These are phyloP conservation scores for Saturnispora saitoi DNA, from an alignment of 805 yeast species.

Conservation along the genomic window DNA sequence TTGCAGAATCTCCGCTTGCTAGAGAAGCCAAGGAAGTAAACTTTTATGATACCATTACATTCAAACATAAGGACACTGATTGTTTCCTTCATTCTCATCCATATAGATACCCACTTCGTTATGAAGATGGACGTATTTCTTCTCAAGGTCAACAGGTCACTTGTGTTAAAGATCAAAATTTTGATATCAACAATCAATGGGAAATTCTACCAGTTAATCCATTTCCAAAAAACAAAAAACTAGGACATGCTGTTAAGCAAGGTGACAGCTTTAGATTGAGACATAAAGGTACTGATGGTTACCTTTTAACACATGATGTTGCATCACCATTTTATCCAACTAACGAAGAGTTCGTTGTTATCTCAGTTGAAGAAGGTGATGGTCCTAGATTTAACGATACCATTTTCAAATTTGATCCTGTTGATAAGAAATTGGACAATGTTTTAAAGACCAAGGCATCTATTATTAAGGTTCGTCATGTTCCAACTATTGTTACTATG, in stretches of 20 bases:
- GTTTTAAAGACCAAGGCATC: conserved; percentile 63
- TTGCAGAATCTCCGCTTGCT: conserved; percentile 75
- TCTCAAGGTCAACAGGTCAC: conserved; percentile 95
- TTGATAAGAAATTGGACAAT: conserved; percentile 42
- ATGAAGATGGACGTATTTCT: conserved; percentile 92
- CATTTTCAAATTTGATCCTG: conserved; percentile 62
- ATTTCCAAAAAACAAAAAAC: conserved; percentile 31
- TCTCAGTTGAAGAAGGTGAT: conserved; percentile 48
- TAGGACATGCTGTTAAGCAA: conserved; percentile 47
- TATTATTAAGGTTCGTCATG: conserved; percentile 64
- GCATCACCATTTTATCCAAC: conserved; percentile 90
- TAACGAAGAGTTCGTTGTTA: conserved; percentile 88
- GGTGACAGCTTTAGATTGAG: conserved; percentile 71
- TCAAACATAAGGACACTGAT: conserved; percentile 73
- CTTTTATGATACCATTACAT: conserved; percentile 66
- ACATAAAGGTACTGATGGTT: conserved; percentile 76
- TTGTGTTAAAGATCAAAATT: conserved; percentile 44
- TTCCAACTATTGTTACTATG: conserved; percentile 82
- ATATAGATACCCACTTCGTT: conserved; percentile 74
- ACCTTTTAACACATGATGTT: conserved; percentile 83
- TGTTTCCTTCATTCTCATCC: conserved; percentile 79
- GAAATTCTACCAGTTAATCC: conserved; percentile 60
- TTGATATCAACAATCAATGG: conserved; percentile 77
- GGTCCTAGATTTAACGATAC: conserved; percentile 56
- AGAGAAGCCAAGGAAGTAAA: conserved; percentile 62